phyloP scores from a whole-genome alignment of 306 rosid species.

The Pterocarpus santalinus region DNA sequence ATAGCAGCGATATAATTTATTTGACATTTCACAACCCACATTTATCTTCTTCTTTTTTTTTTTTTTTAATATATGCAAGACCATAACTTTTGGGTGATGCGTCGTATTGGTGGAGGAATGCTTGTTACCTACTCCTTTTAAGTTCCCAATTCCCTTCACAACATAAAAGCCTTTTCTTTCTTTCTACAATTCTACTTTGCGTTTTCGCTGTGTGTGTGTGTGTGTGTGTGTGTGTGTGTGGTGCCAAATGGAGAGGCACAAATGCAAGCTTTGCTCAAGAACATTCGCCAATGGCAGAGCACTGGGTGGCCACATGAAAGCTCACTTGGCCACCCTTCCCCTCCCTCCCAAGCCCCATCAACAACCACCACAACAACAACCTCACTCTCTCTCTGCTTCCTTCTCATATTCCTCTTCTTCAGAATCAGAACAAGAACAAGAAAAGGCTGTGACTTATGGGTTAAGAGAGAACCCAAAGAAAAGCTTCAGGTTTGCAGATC shows the following conservation, averaged over 20 bases:
- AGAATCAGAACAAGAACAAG: background rate
- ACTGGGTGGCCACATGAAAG: conserved; percentile 89
- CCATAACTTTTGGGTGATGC: conserved; percentile 60
- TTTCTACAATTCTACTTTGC: background rate
- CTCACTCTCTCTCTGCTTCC: conserved; percentile 10
- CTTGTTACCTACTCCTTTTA: conserved; percentile 90
- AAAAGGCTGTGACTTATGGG: conserved; percentile 53
- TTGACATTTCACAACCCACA: conserved; percentile 30
- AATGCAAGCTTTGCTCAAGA: conserved; percentile 83
- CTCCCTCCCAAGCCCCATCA: conserved; percentile 59
- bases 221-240: too few relatives aligned
- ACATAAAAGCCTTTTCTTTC: conserved; percentile 17
- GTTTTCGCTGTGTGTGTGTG: too few relatives aligned
- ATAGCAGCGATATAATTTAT: background rate
- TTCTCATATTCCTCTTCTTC: conserved; percentile 42
- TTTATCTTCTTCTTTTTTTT: too few relatives aligned
- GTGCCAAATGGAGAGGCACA: conserved; percentile 77
- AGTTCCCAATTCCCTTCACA: conserved; percentile 53
- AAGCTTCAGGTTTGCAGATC: conserved; percentile 69
- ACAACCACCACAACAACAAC: background rate
- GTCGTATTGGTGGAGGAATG: conserved; percentile 74
- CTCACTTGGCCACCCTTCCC: conserved; percentile 74
- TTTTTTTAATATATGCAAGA: background rate
- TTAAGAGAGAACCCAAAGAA: conserved; percentile 72
- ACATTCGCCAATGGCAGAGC: conserved; percentile 79